Evolutionary conservation across 2,329 filamentous ascomycete species (phyloP).

Genomic region (Drechslerella stenobrocha): DNA sequence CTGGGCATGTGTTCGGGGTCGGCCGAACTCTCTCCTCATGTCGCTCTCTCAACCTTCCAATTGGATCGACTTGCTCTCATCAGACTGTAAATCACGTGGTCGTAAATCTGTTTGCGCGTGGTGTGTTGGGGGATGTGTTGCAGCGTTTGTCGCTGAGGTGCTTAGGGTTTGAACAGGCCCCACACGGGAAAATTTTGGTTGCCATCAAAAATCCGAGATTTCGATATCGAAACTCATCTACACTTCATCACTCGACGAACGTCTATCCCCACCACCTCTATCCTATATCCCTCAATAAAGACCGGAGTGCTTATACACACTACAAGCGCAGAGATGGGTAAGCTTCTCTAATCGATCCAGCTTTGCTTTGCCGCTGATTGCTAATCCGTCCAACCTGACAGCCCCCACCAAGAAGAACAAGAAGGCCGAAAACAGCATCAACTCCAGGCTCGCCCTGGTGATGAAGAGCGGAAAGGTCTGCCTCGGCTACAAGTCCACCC

Average conservation of each 20-base stretch:
- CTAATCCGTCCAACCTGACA: slow-evolving; percentile 58
- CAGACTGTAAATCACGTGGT: too few species aligned
- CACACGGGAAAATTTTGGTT: slow-evolving; percentile 9
- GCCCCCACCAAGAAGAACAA: slow-evolving; percentile 72
- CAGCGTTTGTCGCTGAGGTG: slow-evolving; percentile 17
- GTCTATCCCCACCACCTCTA: slow-evolving; percentile 27
- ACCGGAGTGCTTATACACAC: slow-evolving; percentile 51
- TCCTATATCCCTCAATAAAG: slow-evolving; percentile 27
- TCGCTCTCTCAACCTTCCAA: neutral
- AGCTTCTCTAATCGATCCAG: neutral
- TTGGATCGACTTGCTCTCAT: neutral
- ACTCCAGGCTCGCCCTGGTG: slow-evolving; percentile 70
- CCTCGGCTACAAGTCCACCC: slow-evolving; percentile 84
- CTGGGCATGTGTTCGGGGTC: too few species aligned
- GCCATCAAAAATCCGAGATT: slow-evolving; percentile 25
- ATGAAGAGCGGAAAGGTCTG: slow-evolving; percentile 63
- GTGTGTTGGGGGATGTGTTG: slow-evolving; percentile 11
- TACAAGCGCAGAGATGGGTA: slow-evolving; percentile 53
- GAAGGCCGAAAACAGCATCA: slow-evolving; percentile 82
- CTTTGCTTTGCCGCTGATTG: slow-evolving; percentile 2
- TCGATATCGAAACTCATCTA: slow-evolving; percentile 28
- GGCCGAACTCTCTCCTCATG: too few species aligned
- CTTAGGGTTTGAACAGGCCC: slow-evolving; percentile 46
- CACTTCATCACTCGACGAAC: slow-evolving; percentile 29
- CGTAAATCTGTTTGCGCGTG: neutral